Base-by-base conservation (phyloP, 148 eudicot genomes). In the Rhododendron griersonianum region DNA sequence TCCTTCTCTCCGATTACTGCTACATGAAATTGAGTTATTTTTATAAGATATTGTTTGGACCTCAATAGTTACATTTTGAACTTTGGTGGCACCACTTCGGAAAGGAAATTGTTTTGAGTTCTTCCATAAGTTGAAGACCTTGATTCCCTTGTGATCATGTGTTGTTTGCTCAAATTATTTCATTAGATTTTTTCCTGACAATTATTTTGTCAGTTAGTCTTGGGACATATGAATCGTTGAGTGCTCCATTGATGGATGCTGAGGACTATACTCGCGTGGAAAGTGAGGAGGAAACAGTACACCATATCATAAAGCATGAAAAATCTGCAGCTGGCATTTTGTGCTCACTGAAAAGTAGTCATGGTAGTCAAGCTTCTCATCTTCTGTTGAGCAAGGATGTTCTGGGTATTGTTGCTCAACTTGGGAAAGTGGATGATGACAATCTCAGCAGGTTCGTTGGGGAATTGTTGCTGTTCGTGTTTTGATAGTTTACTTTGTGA, bases 341-440 rank as follows among this genome's bases (percentile, higher is more conserved):
- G 76, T 92, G 88, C 86, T 90, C 85, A 89, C 86, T 93, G 83
- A 89, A 87, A 91, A 87, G 53, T 81, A 91, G 69, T 79, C 91
- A 77, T 85, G 91, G 84, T 59, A 39, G 87, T 61, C 91, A 90
- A 77, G 87, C 80, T 83, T 81, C 91, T 37, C 86, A 88, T 88
- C 88, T 84, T 50, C 28, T 75, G 47, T 67, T 84, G 65, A 88
- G 85, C 18, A 89, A 92, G 83, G 94, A 94, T 88, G 90, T 96
- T 81, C 61, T 96, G 80, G 98, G 98, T 73, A 82, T 93, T 88
- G 98, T 96, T 88, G 96, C 95, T 28, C 91, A 87, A 81, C 94
- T 96, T 84, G 96, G 95, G 30, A 91, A 92, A 85, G 90, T 94
- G 44, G 94, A 93, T 80, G 95, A 96, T 88, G 94, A 91, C 53